Percentiles rank a stretch among this genome's conserved stretches.
These are phyloP conservation scores for Dovyalis caffra DNA, from an alignment of 345 rosid genomes.

Conservation along the genomic window DNA sequence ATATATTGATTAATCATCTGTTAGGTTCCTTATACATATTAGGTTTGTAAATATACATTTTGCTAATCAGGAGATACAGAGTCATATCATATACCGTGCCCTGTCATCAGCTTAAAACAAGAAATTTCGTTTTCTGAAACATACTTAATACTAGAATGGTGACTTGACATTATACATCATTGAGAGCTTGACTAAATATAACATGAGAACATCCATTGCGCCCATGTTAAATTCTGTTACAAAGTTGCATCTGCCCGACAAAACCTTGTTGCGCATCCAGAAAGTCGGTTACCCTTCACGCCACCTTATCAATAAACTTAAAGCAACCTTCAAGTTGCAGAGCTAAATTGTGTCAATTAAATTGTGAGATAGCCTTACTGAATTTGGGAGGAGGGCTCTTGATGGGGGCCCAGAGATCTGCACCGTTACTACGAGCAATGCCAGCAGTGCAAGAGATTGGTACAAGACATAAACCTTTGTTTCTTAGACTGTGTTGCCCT, in stretches of 20 bases:
- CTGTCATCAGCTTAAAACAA: neutral
- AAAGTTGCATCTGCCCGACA: neutral
- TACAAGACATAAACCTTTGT: conserved; percentile 79
- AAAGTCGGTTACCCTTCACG: neutral
- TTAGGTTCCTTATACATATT: conserved; percentile 8
- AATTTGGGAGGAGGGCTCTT: conserved; percentile 67
- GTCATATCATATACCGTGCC: neutral
- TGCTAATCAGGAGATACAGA: neutral
- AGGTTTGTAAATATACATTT: conserved; percentile 13
- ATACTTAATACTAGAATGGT: neutral
- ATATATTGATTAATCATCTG: conserved; percentile 9
- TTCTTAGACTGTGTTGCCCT: conserved; percentile 59
- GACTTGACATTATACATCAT: neutral
- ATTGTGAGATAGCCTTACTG: conserved; percentile 26
- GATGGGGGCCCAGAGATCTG: conserved; percentile 96
- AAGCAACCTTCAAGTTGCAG: neutral
- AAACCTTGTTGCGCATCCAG: neutral
- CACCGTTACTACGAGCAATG: conserved; percentile 86
- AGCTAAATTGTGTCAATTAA: conserved; percentile 15
- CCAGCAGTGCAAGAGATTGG: conserved; percentile 71
- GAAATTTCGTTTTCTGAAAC: too few species aligned
- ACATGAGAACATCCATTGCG: neutral
- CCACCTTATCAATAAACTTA: too few species aligned
- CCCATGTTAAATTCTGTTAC: neutral
- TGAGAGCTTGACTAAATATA: neutral